Evolutionary conservation across 176 grass and related monocot species (phyloP), one percentile per base, ranked within the genome.

Genomic region (Phoenix roebelenii): DNA sequence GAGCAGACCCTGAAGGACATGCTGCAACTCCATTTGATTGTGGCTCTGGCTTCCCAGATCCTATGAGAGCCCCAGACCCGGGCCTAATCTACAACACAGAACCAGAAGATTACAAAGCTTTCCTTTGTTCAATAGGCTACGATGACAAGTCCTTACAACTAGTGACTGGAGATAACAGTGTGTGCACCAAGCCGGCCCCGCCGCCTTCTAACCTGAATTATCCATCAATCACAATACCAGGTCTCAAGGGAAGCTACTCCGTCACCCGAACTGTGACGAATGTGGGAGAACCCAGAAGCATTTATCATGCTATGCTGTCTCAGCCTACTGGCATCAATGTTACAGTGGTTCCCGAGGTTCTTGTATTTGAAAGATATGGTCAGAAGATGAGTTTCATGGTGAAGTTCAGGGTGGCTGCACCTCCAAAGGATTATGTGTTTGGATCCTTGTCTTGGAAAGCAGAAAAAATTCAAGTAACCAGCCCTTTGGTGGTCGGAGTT

Each of bases 111-210:
- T 71, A 71, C 48, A 71, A 60, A 19, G 16, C 39, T 58, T 71
- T 71, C 55, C 68, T 71, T 48, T 71, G 68, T 56, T 71, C 68
- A 4, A 25, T 71, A 9, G 68, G 68, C 5, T 71, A 71, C 9
- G 48, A 51, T 17, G 68, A 71, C 22, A 29, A 60, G 15, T 71
- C 68, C 22, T 52, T 71, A 22, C 68, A 51, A 22, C 39, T 51
- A 12, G 26, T 71, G 15, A 71, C 68, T 10, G 68, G 68, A 17
- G 68, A 71, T 48, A 50, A 16, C 7, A 71, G 68, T 44, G 50
- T 12, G 7, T 71, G 68, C 57, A 19, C 12, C 28, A 7, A 16
- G 16, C n/a, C 23, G 4, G 22, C 18, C 50, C 44, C 68, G 28
- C 7, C 67, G 19, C 7, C 56, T 60, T 71, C 44, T n/a, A 51